Evolutionary conservation across 495 filamentous ascomycete genomes (phyloP), one percentile per base, ranked within the genome.

Genomic region (Melanomma pulvis-pyrius): DNA sequence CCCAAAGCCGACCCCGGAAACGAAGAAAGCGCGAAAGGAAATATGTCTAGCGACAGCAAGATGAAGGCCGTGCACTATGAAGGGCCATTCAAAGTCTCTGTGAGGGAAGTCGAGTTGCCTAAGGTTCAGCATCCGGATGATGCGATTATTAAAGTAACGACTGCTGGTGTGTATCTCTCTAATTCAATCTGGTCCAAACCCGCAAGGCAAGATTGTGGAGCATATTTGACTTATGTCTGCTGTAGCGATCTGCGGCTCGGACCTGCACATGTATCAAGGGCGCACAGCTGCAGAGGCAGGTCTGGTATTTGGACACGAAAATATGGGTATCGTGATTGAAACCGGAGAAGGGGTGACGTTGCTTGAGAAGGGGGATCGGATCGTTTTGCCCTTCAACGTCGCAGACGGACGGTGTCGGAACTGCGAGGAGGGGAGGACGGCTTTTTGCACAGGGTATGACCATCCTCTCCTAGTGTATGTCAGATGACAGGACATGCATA

Each of bases 1-100:
- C 30, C 30, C 5, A 12, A 34, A 34, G 30, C 30, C 30, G 30
- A 12, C 30, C 12, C 30, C 30, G 12, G 30, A 34, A 34, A 12
- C 12, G 30, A 12, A 34, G 30, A 34, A 34, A 12, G 5, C 4
- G 30, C 30, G 30, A 34, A 34, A 4, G 30, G 30, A 34, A 34
- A 34, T 12, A 34, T 5, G 30, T 12, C 30, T 12, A 5, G 4
- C 30, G 5, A 34, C 30, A 34, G 12, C 12, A 34, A 34, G 12
- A 85, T 84, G 82, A 82, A 83, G 66, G 82, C 82, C n/a, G 71
- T 84, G n/a, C 80, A 81, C 66, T 85, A 84, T 54, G 72, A 82
- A 25, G 82, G 80, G 15, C 80, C 82, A 13, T 83, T 80, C 75
- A 4, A 22, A 4, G 82, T 84, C 51, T 74, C 72, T 11, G 78